Base-by-base conservation (phyloP, 2,329 filamentous ascomycete species). In the Fusarium tricinctum region DNA sequence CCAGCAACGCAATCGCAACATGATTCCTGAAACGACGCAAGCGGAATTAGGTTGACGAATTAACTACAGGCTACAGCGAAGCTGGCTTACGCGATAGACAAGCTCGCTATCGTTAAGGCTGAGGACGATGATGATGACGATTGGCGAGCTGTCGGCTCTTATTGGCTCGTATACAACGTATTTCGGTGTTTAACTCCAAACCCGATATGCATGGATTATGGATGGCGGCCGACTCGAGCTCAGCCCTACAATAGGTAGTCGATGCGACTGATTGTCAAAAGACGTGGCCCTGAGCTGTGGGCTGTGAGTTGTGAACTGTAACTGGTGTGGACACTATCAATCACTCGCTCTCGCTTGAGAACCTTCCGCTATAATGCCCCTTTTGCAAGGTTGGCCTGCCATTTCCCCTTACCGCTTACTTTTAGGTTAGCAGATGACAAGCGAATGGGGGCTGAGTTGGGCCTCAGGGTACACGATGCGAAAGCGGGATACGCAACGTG, bases 171-270 rank as follows among this genome's bases (percentile, higher is more conserved):
- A 53, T 38, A 46, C 17, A 32, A 58, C 61, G 30, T 58, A 44
- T 40, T 54, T 71, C 55, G 68, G 52, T 67, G 42, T 58, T 56
- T 51, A 23, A 12, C 39, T 40, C 40, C 47, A 33, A 56, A 30
- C n/a, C 43, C 65, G 62, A 68, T 52, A 58, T 32, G 43, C 48
- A 38, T 53, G 43, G 15, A 20, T n/a, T 20, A 42, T 33, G 35
- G n/a, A 44, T 46, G 48, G 58, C 65, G 64, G 68, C 62, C 53
- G 61, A 63, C 60, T 51, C 32, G 48, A 69, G 46, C 68, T 71
- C 69, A 71, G 69, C 69, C 69, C 68, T 71, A 71, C 55, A 38
- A 38, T 12, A 38, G 35, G 35, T 38, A 38, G 17, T 38, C 35
- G 35, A 38, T 38, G 35, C 35, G 35, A 38, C 17, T n/a, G 28